These are phyloP conservation scores for Polyplosphaeria fusca DNA, from an alignment of 495 filamentous ascomycete species.

Conservation along the genomic window DNA sequence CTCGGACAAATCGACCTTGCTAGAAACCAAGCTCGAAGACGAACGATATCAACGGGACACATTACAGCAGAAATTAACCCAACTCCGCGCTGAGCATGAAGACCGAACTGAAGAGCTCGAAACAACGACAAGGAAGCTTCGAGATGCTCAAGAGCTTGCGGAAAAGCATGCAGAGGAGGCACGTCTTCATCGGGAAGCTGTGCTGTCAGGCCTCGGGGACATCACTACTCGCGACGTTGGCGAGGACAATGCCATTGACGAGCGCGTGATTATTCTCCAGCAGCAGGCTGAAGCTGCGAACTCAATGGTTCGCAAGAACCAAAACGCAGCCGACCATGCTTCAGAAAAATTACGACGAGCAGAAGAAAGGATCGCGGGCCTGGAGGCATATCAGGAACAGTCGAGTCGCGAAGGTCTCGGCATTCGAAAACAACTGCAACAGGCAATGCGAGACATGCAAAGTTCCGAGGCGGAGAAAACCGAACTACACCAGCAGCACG, in stretches of 20 bases:
- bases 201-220: constrained; percentile 79
- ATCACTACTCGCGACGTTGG: constrained; percentile 52
- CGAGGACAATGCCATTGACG: constrained; percentile 57
- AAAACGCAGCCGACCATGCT: constrained; percentile 82
- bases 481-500: constrained; percentile 73
- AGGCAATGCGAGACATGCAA: constrained; percentile 74
- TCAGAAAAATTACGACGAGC: constrained; percentile 85
- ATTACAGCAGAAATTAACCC: constrained; percentile 73
- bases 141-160: constrained; percentile 87
- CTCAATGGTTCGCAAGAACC: constrained; percentile 76
- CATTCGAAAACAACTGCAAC: constrained; percentile 84
- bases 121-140: constrained; percentile 64
- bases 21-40: constrained; percentile 82
- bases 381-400: constrained; percentile 97
- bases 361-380: constrained; percentile 90
- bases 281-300: constrained; percentile 76
- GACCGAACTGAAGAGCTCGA: constrained; percentile 78
- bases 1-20: constrained; percentile 63
- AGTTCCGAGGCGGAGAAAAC: constrained; percentile 69
- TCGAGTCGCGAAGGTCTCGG: constrained; percentile 86
- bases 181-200: constrained; percentile 74
- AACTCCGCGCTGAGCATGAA: constrained; percentile 82
- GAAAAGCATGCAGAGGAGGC: constrained; percentile 86
- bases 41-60: constrained; percentile 72
- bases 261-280: constrained; percentile 75